Percentiles rank a stretch among this genome's conserved stretches.
phyloP scores from a whole-genome alignment of 2,329 filamentous ascomycete species.

The Epichloe elymi region DNA sequence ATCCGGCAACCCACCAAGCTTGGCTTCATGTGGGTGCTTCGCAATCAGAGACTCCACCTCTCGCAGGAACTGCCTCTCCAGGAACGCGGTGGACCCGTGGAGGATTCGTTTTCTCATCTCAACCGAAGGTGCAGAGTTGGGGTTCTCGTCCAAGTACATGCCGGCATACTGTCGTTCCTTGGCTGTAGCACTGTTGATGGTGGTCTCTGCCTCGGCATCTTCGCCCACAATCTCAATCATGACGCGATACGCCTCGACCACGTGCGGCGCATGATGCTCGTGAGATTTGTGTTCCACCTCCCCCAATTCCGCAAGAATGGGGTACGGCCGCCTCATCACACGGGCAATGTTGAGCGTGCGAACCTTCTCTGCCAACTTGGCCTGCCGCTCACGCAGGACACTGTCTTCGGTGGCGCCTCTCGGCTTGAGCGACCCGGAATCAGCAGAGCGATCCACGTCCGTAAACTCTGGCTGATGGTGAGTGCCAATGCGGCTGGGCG shows the following conservation, averaged over 20 bases:
- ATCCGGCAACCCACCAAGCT: constrained; percentile 78
- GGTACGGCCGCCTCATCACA: constrained; percentile 51
- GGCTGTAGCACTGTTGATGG: constrained; percentile 49
- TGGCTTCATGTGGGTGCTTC: constrained; percentile 78
- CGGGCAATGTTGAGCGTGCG: constrained; percentile 65
- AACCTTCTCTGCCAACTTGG: constrained; percentile 66
- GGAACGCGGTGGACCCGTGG: constrained; percentile 61
- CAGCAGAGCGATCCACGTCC: constrained; percentile 49
- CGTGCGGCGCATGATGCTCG: constrained; percentile 58
- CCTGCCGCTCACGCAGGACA: constrained; percentile 71
- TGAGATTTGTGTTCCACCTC: constrained; percentile 58
- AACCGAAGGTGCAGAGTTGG: constrained; percentile 49
- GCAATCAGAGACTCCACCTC: constrained; percentile 66
- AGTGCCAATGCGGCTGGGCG: constrained; percentile 53
- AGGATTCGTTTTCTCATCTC: constrained; percentile 68
- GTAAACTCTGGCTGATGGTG: constrained; percentile 50
- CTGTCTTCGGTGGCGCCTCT: constrained; percentile 51
- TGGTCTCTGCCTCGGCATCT: constrained; percentile 43
- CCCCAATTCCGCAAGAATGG: constrained; percentile 63
- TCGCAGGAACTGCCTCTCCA: constrained; percentile 70
- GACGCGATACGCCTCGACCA: constrained; percentile 72
- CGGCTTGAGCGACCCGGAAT: constrained; percentile 29
- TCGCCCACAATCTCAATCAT: constrained; percentile 70
- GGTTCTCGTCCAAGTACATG: constrained; percentile 64
- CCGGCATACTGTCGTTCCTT: constrained; percentile 63